Evolutionary conservation across 371 early-diverging fungal species (phyloP).

Genomic region (Astathelohania contejeani): DNA sequence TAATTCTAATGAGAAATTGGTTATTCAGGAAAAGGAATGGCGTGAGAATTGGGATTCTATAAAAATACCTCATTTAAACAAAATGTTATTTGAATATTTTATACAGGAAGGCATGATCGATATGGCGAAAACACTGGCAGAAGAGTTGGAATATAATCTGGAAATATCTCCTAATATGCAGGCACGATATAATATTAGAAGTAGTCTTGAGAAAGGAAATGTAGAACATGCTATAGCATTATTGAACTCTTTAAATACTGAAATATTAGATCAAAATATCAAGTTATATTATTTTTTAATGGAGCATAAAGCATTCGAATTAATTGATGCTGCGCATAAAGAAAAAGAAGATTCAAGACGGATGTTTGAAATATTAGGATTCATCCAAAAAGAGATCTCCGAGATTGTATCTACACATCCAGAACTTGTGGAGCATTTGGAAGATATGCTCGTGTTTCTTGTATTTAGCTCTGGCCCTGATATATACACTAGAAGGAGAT

Average conservation of each 20-base stretch:
- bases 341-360: no score
- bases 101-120: conserved; percentile 4
- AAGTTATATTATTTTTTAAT: conserved; percentile 10
- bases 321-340: no score
- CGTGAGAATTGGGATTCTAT: no score
- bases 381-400: no score
- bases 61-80: neutral
- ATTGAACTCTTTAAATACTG: conserved; percentile 11
- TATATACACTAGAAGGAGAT: no score
- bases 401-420: no score
- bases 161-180: neutral
- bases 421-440: no score
- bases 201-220: conserved; percentile 13
- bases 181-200: conserved; percentile 6
- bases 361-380: no score
- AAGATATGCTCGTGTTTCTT: no score
- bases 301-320: conserved; percentile 16
- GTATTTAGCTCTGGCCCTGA: no score
- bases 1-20: no score
- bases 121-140: conserved; percentile 3
- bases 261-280: conserved; percentile 7
- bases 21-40: no score
- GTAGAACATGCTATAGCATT: conserved; percentile 6
- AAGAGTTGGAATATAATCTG: conserved; percentile 1
- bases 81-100: conserved; percentile 13